Conservation (phyloP, 75 land plant species). For the Pinus tabuliformis region DNA sequence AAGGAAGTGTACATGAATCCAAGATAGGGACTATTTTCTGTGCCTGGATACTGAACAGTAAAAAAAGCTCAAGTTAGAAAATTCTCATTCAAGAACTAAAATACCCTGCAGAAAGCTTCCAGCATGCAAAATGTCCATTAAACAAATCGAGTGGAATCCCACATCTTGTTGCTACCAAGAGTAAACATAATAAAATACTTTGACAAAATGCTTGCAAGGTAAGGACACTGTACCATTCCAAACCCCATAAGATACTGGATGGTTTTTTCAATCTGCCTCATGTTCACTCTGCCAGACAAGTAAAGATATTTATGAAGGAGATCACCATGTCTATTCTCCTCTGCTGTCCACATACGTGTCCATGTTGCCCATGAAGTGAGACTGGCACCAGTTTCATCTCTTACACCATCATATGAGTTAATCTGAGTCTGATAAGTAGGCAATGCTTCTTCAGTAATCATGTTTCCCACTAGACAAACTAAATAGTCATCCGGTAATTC, state of each 20-base stretch:
- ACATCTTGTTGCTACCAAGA: background rate
- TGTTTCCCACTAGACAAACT: no score
- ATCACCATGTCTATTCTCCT: no score
- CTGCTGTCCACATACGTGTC: no score
- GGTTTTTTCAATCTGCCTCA: constrained; percentile 44
- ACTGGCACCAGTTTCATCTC: no score
- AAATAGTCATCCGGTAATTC: no score
- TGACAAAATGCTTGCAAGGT: background rate
- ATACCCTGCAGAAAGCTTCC: background rate
- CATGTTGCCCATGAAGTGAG: no score
- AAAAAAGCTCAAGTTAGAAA: background rate
- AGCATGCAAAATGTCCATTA: background rate
- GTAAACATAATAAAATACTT: no score
- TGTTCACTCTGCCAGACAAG: constrained; percentile 50
- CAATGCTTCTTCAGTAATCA: no score
- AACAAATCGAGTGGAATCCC: background rate
- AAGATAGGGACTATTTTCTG: constrained; percentile 50
- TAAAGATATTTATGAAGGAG: constrained; percentile 51
- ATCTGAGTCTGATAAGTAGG: no score
- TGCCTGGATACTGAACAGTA: constrained; percentile 26
- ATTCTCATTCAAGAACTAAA: background rate
- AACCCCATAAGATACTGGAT: constrained; percentile 47
- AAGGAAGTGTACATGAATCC: constrained; percentile 57
- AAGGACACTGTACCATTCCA: constrained; percentile 32
- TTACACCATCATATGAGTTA: no score